Percentiles rank a stretch among this genome's conserved stretches.
Conservation (phyloP, 495 filamentous ascomycete species). For the Xylona heveae region DNA sequence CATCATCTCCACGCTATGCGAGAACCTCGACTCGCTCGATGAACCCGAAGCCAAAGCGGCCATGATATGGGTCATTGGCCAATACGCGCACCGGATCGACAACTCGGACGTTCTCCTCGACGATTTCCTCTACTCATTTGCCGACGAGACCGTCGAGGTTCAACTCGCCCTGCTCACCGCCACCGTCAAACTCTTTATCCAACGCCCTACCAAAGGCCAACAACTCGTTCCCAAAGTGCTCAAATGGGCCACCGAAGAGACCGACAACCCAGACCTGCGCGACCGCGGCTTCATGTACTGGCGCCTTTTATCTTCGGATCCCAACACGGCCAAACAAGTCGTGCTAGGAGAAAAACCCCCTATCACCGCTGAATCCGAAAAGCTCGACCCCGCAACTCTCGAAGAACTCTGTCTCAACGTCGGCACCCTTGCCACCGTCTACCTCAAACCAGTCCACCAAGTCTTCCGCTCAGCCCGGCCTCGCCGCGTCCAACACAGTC, state of each 20-base stretch:
- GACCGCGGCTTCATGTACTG: constrained; percentile 99
- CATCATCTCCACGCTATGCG: constrained; percentile 87
- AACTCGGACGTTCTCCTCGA: constrained; percentile 87
- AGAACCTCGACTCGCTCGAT: constrained; percentile 90
- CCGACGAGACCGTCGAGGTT: constrained; percentile 85
- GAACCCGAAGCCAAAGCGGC: constrained; percentile 98
- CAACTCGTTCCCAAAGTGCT: constrained; percentile 87
- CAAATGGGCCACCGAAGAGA: constrained; percentile 98
- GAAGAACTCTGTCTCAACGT: constrained; percentile 96
- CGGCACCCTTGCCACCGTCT: constrained; percentile 89
- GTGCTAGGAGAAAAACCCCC: constrained; percentile 96
- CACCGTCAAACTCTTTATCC: constrained; percentile 96
- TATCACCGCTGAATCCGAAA: constrained; percentile 91
- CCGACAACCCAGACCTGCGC: constrained; percentile 89
- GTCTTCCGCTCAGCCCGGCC: constrained; percentile 87
- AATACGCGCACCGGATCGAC: constrained; percentile 93
- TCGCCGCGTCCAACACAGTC: constrained; percentile 52
- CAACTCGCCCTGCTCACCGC: constrained; percentile 89
- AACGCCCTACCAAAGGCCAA: constrained; percentile 85
- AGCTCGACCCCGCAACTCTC: constrained; percentile 72
- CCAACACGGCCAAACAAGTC: constrained; percentile 61
- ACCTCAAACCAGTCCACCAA: constrained; percentile 90
- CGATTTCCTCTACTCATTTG: constrained; percentile 83
- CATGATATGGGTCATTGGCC: constrained; percentile 99
- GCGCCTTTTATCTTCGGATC: constrained; percentile 88